Percentiles rank a stretch among this genome's conserved stretches.
These are phyloP conservation scores for Paspalum notatum DNA, from an alignment of 176 grass and related monocot genomes.

Conservation along the genomic window DNA sequence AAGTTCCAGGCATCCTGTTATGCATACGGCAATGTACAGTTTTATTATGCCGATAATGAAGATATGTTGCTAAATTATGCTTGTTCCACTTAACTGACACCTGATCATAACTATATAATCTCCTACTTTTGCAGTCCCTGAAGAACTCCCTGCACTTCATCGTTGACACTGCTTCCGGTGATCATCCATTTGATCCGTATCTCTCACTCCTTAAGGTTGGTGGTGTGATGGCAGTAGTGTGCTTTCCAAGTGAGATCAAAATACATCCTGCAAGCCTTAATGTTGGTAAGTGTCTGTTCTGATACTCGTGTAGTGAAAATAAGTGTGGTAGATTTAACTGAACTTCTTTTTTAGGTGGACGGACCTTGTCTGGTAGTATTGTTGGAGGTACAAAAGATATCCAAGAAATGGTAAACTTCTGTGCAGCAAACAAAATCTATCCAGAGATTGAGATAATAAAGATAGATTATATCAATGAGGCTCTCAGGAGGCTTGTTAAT, in stretches of 20 bases:
- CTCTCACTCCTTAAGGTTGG: conserved; percentile 66
- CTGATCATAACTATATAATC: neutral
- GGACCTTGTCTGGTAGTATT: conserved; percentile 61
- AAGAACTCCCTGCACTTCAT: conserved; percentile 72
- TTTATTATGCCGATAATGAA: neutral
- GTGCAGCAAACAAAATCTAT: conserved; percentile 66
- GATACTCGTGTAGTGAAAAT: neutral
- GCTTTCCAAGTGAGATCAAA: conserved; percentile 71
- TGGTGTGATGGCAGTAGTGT: conserved; percentile 56
- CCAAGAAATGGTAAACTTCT: conserved; percentile 66
- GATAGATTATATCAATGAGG: conserved; percentile 77
- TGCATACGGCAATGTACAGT: neutral
- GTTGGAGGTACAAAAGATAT: conserved; percentile 62
- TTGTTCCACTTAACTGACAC: neutral
- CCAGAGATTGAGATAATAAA: conserved; percentile 74
- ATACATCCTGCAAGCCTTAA: conserved; percentile 61
- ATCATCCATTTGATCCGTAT: conserved; percentile 84
- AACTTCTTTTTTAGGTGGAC: conserved; percentile 44
- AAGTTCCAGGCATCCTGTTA: neutral
- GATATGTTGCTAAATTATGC: neutral
- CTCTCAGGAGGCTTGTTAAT: conserved; percentile 61
- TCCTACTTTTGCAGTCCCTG: conserved; percentile 52
- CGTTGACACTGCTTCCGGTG: conserved; percentile 64
- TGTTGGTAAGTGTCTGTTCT: conserved; percentile 43
- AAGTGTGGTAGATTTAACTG: neutral